Evolutionary conservation across 2,329 filamentous ascomycete species (phyloP), one percentile per base, ranked within the genome.

Genomic region (Penicillium sp.): DNA sequence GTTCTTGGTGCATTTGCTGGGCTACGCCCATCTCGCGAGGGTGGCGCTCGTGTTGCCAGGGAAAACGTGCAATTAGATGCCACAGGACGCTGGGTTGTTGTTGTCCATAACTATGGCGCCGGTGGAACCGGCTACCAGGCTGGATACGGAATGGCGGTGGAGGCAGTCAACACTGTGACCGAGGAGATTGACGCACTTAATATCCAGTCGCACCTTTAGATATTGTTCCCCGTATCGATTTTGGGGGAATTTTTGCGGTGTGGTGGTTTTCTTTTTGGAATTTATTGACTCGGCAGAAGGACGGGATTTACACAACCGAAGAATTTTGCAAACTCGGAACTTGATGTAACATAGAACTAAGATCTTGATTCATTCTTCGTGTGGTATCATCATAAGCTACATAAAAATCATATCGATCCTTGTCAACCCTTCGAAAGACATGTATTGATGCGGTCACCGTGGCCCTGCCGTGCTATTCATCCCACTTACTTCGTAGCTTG

Each of bases 41-140:
- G 53, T 7, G 63, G 63, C 0, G 58, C 60, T 15, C 62, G 62
- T 11, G 58, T 65, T n/a, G 49, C 58, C 6, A 51, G 34, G n/a
- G 53, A 64, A 25, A n/a, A 49, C 23, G 53, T 58, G 4, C 23
- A 33, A 19, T 1, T 53, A 13, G 56, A 45, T 4, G 23, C 19
- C 2, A 27, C 38, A 1, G 27, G 45, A 21, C 25, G 45, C 4
- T 16, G 5, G 13, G 50, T 40, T 1, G 8, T 45, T 13, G 44
- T 68, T n/a, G 60, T 66, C 11, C 64, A 66, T 49, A 66, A 65
- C 34, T 64, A 81, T 59, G 78, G 78, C 5, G 78, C 77, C 5
- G 76, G 78, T 1, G 78, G 78, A 10, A 77, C 78, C 2, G 78
- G 78, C 0, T 80, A 76, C 58, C 78, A 80, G 50, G 77, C 78